Evolutionary conservation across 1,139 yeast species (phyloP), one percentile per base, ranked within the genome.

Genomic region (Pichia sp.): DNA sequence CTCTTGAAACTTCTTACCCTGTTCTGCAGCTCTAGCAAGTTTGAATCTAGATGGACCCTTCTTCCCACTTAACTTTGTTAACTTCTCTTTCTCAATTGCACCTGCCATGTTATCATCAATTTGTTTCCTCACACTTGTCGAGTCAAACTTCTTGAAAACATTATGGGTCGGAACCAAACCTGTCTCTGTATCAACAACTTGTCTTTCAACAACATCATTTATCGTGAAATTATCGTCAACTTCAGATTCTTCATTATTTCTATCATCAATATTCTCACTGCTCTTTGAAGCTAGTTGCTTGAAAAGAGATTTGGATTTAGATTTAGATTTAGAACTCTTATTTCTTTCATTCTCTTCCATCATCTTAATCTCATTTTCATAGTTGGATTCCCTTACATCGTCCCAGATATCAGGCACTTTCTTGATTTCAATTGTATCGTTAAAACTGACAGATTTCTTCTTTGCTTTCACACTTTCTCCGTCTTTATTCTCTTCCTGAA

Each of bases 341-440:
- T 45, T 36, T 31, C 26, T 28, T 31, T 20, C 28, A 24, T 10
- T 26, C 30, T 26, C 30, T 6, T 6, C n/a, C 28, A 23, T 28
- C 32, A 31, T 30, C 21, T 38, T 37, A 45, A 30, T 54, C 53
- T 30, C 25, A 18, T 12, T 18, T 18, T 14, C 33, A 23, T 18
- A 12, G 21, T 31, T 21, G 9, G 21, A 18, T n/a, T 15, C 33
- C 35, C 54, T 69, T 24, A 74, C 61, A 36, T 70, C 71, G 25
- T 68, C 70, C 55, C 79, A 76, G 14, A 77, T 64, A 52, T 72
- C 74, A 39, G 76, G 82, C 22, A 79, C 68, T 50, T 77, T 79
- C 42, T 73, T 74, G n/a, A 79, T 68, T 42, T 77, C 74, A 36
- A 77, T 64, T 2, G 60, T 56, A 2, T 69, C 63, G 1, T 78